Evolutionary conservation across 2,329 filamentous ascomycete genomes (phyloP), one percentile per base, ranked within the genome.

Genomic region (Rutstroemia sp.): DNA sequence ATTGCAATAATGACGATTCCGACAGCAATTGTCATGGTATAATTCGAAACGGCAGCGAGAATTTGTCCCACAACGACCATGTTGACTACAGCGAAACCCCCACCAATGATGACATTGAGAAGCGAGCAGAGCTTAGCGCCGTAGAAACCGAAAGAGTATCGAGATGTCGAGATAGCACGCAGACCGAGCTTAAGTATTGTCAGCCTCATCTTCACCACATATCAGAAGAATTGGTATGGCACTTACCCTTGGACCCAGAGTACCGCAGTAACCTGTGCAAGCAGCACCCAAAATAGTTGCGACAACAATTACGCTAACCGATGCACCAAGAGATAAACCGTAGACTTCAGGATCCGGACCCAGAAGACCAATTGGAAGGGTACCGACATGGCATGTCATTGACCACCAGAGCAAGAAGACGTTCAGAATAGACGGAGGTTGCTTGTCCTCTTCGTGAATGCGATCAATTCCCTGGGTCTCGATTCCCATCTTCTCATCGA

Each of bases 141-240:
- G 58, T 71, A 78, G 71, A 75, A 77, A n/a, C 75, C 75, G 57
- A 78, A 75, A n/a, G 73, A 74, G 61, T 75, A 76, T 50, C 75
- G 68, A 49, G 72, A 71, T 30, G 74, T 70, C 68, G 66, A 63
- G 48, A 78, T 76, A 55, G 75, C 72, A 48, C 75, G 70, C 21
- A 78, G 65, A 56, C 67, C 67, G 39, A 67, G 63, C 67, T 68
- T 47, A 27, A 44, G 16, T 5, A 9, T 51, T 14, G 17, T 55
- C 40, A 55, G 47, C 39, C 21, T 16, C 21, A 10, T 39, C 17
- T 16, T 7, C 36, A 3, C 6, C 23, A 27, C 19, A 55, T 5
- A 7, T 39, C 19, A 16, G 19, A 7, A 27, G 12, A 30, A 38
- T 25, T 10, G 3, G 10, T 6, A 14, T 23, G 10, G 16, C 30